Evolutionary conservation across 2,329 filamentous ascomycete species (phyloP).

Genomic region (Parastagonospora nodorum): DNA sequence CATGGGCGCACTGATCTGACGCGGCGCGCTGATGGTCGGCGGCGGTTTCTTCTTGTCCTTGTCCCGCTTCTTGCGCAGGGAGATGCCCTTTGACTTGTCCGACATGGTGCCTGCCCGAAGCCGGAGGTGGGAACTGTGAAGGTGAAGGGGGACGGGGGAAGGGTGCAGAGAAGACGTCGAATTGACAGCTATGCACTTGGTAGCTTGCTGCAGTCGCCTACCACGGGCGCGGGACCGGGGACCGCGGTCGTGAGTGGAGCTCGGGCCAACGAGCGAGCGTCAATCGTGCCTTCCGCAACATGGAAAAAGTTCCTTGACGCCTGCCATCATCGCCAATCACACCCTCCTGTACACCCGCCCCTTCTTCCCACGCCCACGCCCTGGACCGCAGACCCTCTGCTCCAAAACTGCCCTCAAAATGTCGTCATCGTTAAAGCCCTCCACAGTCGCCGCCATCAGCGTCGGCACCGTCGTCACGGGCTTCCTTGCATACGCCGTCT

Average conservation of each 20-base stretch:
- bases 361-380: conserved; percentile 2
- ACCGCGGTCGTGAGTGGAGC: conserved; percentile 21
- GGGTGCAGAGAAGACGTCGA: background rate
- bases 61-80: conserved; percentile 66
- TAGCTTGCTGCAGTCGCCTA: background rate
- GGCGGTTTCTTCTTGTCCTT: conserved; percentile 59
- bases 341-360: conserved; percentile 9
- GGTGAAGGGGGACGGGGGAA: background rate
- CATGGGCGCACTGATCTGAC: conserved; percentile 57
- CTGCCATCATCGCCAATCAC: conserved; percentile 12
- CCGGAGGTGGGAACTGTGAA: too few species aligned
- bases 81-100: conserved; percentile 60
- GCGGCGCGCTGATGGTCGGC: conserved; percentile 56
- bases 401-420: conserved; percentile 12
- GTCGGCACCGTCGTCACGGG: conserved; percentile 64
- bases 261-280: conserved; percentile 23
- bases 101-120: conserved; percentile 48
- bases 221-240: conserved; percentile 1
- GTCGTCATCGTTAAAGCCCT: conserved; percentile 57
- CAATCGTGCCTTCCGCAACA: conserved; percentile 26
- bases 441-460: conserved; percentile 63
- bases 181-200: conserved; percentile 9
- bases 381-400: too few species aligned
- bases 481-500: conserved; percentile 66
- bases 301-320: conserved; percentile 33